Percentiles rank a stretch among this genome's conserved stretches.
Conservation (phyloP, 345 rosid genomes). For the Ceriops zippeliana region DNA sequence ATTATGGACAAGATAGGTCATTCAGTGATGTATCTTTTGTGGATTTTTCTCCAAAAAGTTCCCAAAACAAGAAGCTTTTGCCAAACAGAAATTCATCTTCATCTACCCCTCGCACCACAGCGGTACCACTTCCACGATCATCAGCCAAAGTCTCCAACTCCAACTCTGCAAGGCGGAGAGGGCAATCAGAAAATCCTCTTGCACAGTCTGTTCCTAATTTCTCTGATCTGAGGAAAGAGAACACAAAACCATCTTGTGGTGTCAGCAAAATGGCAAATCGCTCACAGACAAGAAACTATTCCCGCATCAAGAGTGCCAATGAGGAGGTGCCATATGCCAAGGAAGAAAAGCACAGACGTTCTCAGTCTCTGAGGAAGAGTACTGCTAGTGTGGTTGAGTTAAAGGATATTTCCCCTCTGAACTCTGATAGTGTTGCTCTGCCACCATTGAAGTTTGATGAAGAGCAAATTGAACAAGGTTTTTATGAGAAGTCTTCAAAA, state of each 20-base stretch:
- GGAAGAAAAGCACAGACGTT: conserved; percentile 61
- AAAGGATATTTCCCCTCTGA: conserved; percentile 45
- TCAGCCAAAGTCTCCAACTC: conserved; percentile 53
- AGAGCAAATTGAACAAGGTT: conserved; percentile 48
- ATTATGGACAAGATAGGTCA: conserved; percentile 41
- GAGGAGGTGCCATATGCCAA: conserved; percentile 56
- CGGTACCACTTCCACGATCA: conserved; percentile 52
- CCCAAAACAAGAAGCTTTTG: conserved; percentile 38
- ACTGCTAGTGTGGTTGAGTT: conserved; percentile 56
- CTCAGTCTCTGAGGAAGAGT: conserved; percentile 54
- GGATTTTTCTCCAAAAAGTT: conserved; percentile 51
- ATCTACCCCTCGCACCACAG: conserved; percentile 54
- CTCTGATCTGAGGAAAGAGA: conserved; percentile 86
- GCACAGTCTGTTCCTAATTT: conserved; percentile 86
- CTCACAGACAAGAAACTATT: conserved; percentile 53
- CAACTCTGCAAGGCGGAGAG: conserved; percentile 56
- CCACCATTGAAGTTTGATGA: conserved; percentile 53
- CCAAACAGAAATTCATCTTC: conserved; percentile 50
- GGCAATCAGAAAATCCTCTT: conserved; percentile 66
- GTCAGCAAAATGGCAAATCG: conserved; percentile 51
- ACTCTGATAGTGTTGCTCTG: conserved; percentile 45
- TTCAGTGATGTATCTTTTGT: conserved; percentile 37
- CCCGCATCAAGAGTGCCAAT: conserved; percentile 55
- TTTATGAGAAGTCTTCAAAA: conserved; percentile 31
- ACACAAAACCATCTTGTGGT: conserved; percentile 63